Evolutionary conservation across 176 grass and related monocot genomes (phyloP), one percentile per base, ranked within the genome.

Genomic region (Leersia perrieri): DNA sequence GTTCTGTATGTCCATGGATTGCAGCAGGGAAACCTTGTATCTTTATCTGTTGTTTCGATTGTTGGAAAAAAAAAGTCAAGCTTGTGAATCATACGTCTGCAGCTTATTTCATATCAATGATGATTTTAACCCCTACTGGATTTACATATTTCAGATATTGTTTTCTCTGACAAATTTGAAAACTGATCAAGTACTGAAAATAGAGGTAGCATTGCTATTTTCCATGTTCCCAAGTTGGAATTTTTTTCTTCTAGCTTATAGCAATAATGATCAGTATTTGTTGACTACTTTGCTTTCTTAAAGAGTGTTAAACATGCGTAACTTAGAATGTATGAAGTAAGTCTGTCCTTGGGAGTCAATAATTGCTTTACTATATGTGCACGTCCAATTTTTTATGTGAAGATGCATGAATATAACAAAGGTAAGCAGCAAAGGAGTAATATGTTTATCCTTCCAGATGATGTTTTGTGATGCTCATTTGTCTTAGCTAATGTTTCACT

Each of bases 261-360:
- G 29, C 51, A 75, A 33, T 33, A 68, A 29, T 18, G 38, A 16
- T 20, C 10, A 9, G 23, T 60, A 57, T 14, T 38, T 75, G 63
- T 20, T 67, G 28, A n/a, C n/a, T n/a, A n/a, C n/a, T n/a, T n/a
- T n/a, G 7, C 7, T 27, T 79, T 78, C 9, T 33, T 0, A 55
- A 67, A 8, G 31, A 10, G 60, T 27, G 35, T 3, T 27, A 68
- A 34, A 69, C 36, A 29, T 76, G 13, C 30, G 11, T 23, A 71
- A 23, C 38, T 45, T 79, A 31, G n/a, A 63, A 26, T 75, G 23
- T 23, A 84, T 33, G 66, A 73, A 35, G 14, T 63, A 64, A 68
- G 49, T 84, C 9, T 80, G 29, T 68, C 13, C 62, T 45, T 53
- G 76, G 76, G 20, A 51, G 40, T 72, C 63, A 42, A 70, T 10